phyloP scores from a whole-genome alignment of 371 early-diverging fungal species.

The Dentiscutata heterogama region DNA sequence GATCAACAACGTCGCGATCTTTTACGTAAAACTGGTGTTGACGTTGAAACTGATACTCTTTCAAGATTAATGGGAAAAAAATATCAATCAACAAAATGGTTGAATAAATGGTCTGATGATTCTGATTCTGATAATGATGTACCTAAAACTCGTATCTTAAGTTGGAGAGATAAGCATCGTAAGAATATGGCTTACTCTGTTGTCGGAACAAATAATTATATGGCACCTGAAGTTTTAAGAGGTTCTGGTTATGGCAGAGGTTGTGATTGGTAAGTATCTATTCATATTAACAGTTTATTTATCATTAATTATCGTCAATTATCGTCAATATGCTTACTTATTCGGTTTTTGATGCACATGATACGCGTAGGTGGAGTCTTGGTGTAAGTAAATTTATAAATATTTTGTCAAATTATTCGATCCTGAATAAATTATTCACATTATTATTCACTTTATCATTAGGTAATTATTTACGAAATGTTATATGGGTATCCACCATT shows the following conservation, averaged over 20 bases:
- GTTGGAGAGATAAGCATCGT: constrained; percentile 66
- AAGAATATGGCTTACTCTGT: constrained; percentile 70
- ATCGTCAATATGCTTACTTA: constrained; percentile 62
- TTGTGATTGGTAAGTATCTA: constrained; percentile 66
- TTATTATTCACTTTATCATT: not conserved
- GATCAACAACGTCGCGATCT: constrained; percentile 62
- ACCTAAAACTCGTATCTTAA: constrained; percentile 64
- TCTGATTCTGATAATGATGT: constrained; percentile 54
- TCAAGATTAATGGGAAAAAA: constrained; percentile 50
- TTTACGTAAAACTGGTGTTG: constrained; percentile 58
- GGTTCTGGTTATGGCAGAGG: constrained; percentile 69
- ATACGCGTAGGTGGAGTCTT: constrained; percentile 56
- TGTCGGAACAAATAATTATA: constrained; percentile 92
- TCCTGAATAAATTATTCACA: not conserved
- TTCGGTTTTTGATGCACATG: no score
- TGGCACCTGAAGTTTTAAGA: constrained; percentile 78
- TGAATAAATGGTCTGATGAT: constrained; percentile 48
- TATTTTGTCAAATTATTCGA: no score
- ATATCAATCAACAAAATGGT: constrained; percentile 42
- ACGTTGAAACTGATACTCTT: constrained; percentile 60
- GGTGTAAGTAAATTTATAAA: constrained; percentile 66
- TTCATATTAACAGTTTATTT: constrained; percentile 51
- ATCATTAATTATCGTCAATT: constrained; percentile 43
- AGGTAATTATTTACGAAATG: constrained; percentile 80
- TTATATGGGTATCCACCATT: constrained; percentile 84